Conservation (phyloP, 2,329 filamentous ascomycete genomes). For the Colletotrichum chlorophyti region DNA sequence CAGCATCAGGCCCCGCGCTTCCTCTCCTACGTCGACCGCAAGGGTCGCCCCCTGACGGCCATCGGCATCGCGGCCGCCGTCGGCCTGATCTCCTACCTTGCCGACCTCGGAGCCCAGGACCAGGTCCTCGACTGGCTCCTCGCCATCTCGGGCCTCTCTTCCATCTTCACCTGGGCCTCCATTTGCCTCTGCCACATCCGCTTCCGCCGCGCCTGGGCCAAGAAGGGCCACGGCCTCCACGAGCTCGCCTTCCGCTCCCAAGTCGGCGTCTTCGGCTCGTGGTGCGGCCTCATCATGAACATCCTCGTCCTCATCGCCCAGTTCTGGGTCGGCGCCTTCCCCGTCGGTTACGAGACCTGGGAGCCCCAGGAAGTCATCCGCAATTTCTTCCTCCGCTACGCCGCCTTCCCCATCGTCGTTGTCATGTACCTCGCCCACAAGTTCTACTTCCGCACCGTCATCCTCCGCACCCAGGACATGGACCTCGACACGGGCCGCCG, state of each 20-base stretch:
- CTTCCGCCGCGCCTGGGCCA: conserved; percentile 82
- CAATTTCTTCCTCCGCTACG: conserved; percentile 77
- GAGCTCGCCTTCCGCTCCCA: conserved; percentile 86
- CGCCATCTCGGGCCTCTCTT: conserved; percentile 73
- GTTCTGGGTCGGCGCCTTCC: conserved; percentile 87
- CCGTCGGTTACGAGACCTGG: conserved; percentile 63
- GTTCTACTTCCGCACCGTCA: conserved; percentile 71
- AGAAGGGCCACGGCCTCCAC: conserved; percentile 71
- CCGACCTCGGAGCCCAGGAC: conserved; percentile 63
- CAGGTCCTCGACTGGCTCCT: conserved; percentile 79
- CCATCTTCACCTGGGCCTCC: conserved; percentile 80
- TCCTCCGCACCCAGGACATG: conserved; percentile 76
- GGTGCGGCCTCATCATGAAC: conserved; percentile 80
- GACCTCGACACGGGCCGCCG: conserved; percentile 85
- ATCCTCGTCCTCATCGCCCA: conserved; percentile 78
- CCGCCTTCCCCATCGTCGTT: conserved; percentile 73
- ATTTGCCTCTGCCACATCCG: conserved; percentile 93
- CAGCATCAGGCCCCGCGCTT: conserved; percentile 82
- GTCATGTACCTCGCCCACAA: conserved; percentile 79
- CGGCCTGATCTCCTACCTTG: conserved; percentile 81
- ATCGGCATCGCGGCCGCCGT: conserved; percentile 72
- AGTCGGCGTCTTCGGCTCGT: conserved; percentile 80
- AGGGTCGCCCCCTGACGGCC: conserved; percentile 79
- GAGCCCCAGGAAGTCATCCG: conserved; percentile 55
- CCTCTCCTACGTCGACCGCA: conserved; percentile 81